phyloP scores from a whole-genome alignment of 768 basidiomycete genomes.

The Imleria badia region DNA sequence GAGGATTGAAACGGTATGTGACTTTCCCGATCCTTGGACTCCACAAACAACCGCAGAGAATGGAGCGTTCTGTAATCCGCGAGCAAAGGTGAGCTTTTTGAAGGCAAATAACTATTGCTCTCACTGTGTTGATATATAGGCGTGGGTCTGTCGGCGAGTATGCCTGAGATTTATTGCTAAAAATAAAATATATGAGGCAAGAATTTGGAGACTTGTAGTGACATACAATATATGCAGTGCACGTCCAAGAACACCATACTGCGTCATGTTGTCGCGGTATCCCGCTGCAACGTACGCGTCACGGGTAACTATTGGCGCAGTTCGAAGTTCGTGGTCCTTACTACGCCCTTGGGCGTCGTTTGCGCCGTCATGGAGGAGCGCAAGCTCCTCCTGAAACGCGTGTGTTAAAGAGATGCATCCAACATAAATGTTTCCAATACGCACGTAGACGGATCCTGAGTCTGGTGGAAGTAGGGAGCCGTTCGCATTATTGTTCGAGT shows the following conservation, averaged over 20 bases:
- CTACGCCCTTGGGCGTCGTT: slow-evolving; percentile 23
- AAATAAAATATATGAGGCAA: not conserved
- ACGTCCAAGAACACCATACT: slow-evolving; percentile 65
- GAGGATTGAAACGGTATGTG: slow-evolving; percentile 66
- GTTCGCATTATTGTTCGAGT: not conserved
- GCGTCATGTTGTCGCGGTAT: slow-evolving; percentile 38
- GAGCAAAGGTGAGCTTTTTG: not conserved
- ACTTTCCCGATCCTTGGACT: slow-evolving; percentile 76
- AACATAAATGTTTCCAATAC: slow-evolving; percentile 3
- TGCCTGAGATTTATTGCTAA: slow-evolving; percentile 32
- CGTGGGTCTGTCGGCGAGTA: slow-evolving; percentile 44
- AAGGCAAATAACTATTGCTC: slow-evolving; percentile 6
- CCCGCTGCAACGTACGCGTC: slow-evolving; percentile 43
- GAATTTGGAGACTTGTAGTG: not conserved
- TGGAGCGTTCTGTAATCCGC: slow-evolving; percentile 55
- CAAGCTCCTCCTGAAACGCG: slow-evolving; percentile 29
- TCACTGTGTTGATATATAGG: slow-evolving; percentile 68
- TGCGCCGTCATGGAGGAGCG: slow-evolving; percentile 28
- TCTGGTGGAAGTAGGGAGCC: slow-evolving; percentile 6
- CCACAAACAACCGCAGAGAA: slow-evolving; percentile 77
- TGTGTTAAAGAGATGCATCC: not conserved
- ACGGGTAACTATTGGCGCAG: slow-evolving; percentile 53
- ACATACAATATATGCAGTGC: slow-evolving; percentile 46
- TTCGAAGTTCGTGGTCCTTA: slow-evolving; percentile 35
- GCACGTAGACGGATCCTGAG: slow-evolving; percentile 19